phyloP scores from a whole-genome alignment of 768 basidiomycete species.

The Kwoniella dejecticola region DNA sequence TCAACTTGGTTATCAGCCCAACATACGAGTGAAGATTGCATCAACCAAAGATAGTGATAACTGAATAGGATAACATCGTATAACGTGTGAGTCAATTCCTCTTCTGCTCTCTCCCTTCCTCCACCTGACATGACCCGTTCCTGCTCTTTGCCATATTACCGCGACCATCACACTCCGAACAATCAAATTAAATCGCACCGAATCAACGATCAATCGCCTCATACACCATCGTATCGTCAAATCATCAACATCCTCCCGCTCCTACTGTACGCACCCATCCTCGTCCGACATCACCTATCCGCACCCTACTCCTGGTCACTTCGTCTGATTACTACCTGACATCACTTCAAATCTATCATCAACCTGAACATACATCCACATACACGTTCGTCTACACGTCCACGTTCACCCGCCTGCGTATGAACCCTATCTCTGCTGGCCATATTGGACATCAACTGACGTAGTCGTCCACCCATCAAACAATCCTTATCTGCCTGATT shows the following conservation, averaged over 20 bases:
- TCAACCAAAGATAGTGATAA: too few species aligned
- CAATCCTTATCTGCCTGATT: constrained; percentile 10
- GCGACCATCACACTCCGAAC: not conserved
- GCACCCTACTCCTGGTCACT: too few species aligned
- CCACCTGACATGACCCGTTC: constrained; percentile 24
- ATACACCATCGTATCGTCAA: not conserved
- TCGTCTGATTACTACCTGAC: too few species aligned
- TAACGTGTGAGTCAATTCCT: constrained; percentile 8
- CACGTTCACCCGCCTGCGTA: not conserved
- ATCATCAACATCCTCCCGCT: not conserved
- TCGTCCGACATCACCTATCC: too few species aligned
- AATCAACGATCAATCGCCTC: not conserved
- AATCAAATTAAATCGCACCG: not conserved
- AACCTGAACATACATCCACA: not conserved
- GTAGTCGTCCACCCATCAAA: constrained; percentile 5
- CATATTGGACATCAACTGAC: not conserved
- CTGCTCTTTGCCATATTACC: constrained; percentile 3
- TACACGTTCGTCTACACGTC: too few species aligned
- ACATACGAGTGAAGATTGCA: too few species aligned
- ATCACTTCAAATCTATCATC: not conserved
- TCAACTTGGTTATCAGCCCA: too few species aligned
- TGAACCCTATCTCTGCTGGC: not conserved
- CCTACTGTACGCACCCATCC: not conserved
- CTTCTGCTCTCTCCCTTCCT: constrained; percentile 14
- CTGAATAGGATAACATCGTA: not conserved